phyloP scores from a whole-genome alignment of 352 stramenopile species.

The Phytopythium helicoides region DNA sequence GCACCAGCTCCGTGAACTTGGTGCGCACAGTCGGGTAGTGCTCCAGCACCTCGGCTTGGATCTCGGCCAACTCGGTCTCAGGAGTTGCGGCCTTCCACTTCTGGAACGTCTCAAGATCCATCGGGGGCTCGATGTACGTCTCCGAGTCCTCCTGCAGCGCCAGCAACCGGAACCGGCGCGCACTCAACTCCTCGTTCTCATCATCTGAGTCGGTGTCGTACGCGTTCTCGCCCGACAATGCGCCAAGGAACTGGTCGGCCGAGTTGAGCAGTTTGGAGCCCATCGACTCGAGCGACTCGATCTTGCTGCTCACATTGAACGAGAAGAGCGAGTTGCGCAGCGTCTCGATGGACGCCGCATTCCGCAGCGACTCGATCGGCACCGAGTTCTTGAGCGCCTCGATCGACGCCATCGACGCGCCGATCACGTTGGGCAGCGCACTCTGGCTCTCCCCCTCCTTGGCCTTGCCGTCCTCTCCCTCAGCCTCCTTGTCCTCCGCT shows the following conservation, averaged over 20 bases:
- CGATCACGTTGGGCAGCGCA: background rate
- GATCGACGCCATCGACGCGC: background rate
- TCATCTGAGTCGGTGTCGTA: slow-evolving; percentile 28
- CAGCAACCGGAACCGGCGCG: slow-evolving; percentile 52
- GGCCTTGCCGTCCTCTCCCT: slow-evolving; percentile 7
- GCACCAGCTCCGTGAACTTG: slow-evolving; percentile 63
- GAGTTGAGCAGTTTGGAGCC: slow-evolving; percentile 70
- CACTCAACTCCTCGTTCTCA: slow-evolving; percentile 31
- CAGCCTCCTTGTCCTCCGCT: slow-evolving; percentile 7
- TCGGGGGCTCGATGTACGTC: slow-evolving; percentile 56
- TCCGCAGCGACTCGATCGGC: background rate
- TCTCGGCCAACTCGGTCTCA: slow-evolving; percentile 30
- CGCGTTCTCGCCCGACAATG: slow-evolving; percentile 26
- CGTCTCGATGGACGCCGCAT: slow-evolving; percentile 4
- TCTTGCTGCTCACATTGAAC: slow-evolving; percentile 34
- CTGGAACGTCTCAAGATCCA: slow-evolving; percentile 59
- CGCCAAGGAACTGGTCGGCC: slow-evolving; percentile 59
- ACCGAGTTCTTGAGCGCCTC: background rate
- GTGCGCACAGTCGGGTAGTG: slow-evolving; percentile 58
- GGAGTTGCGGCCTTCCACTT: slow-evolving; percentile 48
- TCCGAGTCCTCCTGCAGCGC: slow-evolving; percentile 63
- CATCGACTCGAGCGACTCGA: slow-evolving; percentile 54
- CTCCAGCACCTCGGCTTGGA: slow-evolving; percentile 54
- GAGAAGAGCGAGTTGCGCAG: slow-evolving; percentile 55
- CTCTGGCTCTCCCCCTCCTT: slow-evolving; percentile 1